phyloP scores from a whole-genome alignment of 331 rosid genomes.

The Stylosanthes scabra region DNA sequence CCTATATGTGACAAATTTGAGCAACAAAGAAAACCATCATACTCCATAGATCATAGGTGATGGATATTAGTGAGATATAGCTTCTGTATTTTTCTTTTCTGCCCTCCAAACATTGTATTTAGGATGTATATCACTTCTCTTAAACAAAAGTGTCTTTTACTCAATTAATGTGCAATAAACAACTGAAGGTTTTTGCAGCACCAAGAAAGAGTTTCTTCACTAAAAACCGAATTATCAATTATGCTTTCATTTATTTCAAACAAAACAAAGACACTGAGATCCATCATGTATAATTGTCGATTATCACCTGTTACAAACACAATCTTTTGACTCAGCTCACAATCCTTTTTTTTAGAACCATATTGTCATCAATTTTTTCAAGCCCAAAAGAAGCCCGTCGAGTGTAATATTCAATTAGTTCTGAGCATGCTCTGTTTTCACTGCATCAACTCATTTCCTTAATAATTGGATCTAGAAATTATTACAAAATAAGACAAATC shows the following conservation, averaged over 20 bases:
- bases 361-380: background rate
- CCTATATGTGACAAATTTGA: conserved; percentile 55
- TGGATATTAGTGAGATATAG: conserved; percentile 9
- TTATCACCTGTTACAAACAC: too few species aligned
- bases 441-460: too few species aligned
- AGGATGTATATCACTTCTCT: background rate
- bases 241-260: background rate
- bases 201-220: background rate
- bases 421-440: too few species aligned
- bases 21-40: conserved; percentile 39
- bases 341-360: background rate
- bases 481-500: too few species aligned
- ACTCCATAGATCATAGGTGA: background rate
- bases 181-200: background rate
- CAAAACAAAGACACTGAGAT: background rate
- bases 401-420: too few species aligned
- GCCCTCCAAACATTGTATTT: background rate
- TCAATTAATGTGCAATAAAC: background rate
- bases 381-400: background rate
- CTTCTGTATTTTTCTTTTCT: background rate
- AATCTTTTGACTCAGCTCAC: too few species aligned
- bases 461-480: too few species aligned
- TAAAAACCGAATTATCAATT: background rate
- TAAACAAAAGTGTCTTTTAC: background rate
- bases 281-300: too few species aligned